A percentile compares a stretch with the other conserved stretches of the same genome.
phyloP scores from a whole-genome alignment of 2,329 filamentous ascomycete genomes.

The Cercospora sesami region DNA sequence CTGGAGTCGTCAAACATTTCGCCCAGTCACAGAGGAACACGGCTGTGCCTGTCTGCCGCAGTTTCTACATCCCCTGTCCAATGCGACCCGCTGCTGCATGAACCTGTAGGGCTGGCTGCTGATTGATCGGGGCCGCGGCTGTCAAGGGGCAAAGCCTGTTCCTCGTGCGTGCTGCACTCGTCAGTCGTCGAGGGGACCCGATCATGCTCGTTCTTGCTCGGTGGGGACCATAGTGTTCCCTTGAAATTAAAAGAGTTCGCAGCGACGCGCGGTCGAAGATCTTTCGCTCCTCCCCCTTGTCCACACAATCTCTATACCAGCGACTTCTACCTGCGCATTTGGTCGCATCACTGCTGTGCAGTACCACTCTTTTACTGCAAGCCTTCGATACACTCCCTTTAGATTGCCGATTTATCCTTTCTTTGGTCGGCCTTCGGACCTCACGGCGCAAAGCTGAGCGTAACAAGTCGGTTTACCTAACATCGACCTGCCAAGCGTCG shows the following conservation, averaged over 20 bases:
- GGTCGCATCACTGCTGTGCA: slow-evolving; percentile 40
- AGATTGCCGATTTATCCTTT: slow-evolving; percentile 22
- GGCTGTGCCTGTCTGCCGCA: slow-evolving; percentile 8
- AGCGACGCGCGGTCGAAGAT: slow-evolving; percentile 30
- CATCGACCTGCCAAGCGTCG: background rate
- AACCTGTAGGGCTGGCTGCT: slow-evolving; percentile 17
- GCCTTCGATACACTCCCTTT: slow-evolving; percentile 31
- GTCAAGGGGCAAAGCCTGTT: slow-evolving; percentile 24
- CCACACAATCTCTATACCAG: slow-evolving; percentile 30
- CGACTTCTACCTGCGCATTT: slow-evolving; percentile 30
- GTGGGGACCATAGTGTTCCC: slow-evolving; percentile 14
- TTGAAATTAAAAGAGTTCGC: slow-evolving; percentile 41
- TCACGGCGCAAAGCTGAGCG: background rate
- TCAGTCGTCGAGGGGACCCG: slow-evolving; percentile 14
- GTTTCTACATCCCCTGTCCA: slow-evolving; percentile 2
- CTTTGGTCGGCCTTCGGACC: slow-evolving; percentile 17
- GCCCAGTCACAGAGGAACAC: slow-evolving; percentile 8
- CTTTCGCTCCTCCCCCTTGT: slow-evolving; percentile 22
- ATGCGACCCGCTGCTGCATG: background rate
- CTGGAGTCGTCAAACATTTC: background rate
- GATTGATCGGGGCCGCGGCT: slow-evolving; percentile 19
- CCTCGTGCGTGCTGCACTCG: slow-evolving; percentile 22
- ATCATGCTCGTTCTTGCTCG: slow-evolving; percentile 13
- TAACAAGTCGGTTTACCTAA: no score
- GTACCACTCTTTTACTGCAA: slow-evolving; percentile 38